Base-by-base conservation (phyloP, 2,329 filamentous ascomycete genomes). In the Hymenoscyphus albidus region DNA sequence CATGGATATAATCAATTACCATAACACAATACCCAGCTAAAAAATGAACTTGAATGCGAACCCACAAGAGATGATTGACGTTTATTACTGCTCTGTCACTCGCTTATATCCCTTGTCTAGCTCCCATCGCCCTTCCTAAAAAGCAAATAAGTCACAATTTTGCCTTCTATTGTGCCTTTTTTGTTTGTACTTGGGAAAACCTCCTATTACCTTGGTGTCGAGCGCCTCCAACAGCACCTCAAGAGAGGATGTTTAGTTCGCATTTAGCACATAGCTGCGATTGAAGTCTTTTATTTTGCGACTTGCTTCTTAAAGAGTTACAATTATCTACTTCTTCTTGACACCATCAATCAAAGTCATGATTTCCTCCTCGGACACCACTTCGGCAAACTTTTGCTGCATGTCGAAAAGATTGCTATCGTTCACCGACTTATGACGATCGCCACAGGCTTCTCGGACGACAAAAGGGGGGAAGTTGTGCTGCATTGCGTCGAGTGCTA, bases 331-430 rank as follows among this genome's bases (percentile, higher is more conserved):
- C 2, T 6, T 59, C 38, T 44, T 65, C 56, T 59, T 56, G 3
- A 59, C 22, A 2, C 58, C 48, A 61, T 67, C 61, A 42, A 65
- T 61, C 56, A 65, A 51, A 13, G 10, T 54, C 59, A 64, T 63
- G 5, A 67, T 65, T 32, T 67, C 61, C 27, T 63, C 72, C 62
- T 80, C 78, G 1, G 69, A 65, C 0, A 82, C 76, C 0, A 81
- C 79, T 67, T 82, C 79, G 0, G 77, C 79, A 70, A 80, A 80
- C 68, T 82, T 82, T 12, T 78, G 76, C 64, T 79, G 73, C 62
- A 81, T 75, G 64, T 81, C 80, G 63, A 81, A 80, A 4, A 81
- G 72, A 67, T 80, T 81, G 4, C 77, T 77, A n/a, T 78, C 75
- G 64, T 82, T 79, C 56, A 81, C 80, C 40, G 76, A 75, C 32